These are phyloP conservation scores for Rosa lucieae DNA, from an alignment of 306 rosid genomes.

Conservation along the genomic window DNA sequence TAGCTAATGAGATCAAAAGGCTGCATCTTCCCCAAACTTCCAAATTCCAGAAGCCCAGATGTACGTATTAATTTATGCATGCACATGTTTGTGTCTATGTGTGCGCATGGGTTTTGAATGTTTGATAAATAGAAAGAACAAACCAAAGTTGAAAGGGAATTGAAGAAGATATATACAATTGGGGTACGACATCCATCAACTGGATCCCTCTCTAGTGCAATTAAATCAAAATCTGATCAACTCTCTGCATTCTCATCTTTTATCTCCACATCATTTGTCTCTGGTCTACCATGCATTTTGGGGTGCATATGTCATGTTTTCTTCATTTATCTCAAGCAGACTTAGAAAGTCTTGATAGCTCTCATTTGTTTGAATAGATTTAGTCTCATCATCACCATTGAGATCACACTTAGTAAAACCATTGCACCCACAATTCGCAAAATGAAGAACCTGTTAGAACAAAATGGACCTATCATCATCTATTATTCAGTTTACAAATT, in stretches of 20 bases:
- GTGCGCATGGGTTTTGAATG: too few species aligned
- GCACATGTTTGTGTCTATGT: too few species aligned
- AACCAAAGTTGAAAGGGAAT: too few species aligned
- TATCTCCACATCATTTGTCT: neutral
- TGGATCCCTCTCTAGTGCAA: neutral
- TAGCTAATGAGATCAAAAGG: too few species aligned
- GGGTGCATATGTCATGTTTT: slow-evolving; percentile 1
- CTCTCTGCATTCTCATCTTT: slow-evolving; percentile 15
- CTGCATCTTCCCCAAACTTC: too few species aligned
- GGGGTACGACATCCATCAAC: too few species aligned
- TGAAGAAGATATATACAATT: too few species aligned
- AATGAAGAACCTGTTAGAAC: neutral
- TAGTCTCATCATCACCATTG: neutral
- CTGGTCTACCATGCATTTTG: slow-evolving; percentile 15
- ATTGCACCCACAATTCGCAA: neutral
- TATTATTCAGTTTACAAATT: too few species aligned
- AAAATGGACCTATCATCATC: too few species aligned
- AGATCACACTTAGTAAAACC: neutral
- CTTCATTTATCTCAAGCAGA: slow-evolving; percentile 9
- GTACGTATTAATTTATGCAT: too few species aligned
- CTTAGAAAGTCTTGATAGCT: neutral
- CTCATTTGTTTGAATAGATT: neutral
- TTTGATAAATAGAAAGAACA: too few species aligned
- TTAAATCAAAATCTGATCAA: slow-evolving; percentile 41
- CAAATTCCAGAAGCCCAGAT: too few species aligned